Conservation (phyloP, 768 basidiomycete genomes). For the Lyophyllum shimeji region DNA sequence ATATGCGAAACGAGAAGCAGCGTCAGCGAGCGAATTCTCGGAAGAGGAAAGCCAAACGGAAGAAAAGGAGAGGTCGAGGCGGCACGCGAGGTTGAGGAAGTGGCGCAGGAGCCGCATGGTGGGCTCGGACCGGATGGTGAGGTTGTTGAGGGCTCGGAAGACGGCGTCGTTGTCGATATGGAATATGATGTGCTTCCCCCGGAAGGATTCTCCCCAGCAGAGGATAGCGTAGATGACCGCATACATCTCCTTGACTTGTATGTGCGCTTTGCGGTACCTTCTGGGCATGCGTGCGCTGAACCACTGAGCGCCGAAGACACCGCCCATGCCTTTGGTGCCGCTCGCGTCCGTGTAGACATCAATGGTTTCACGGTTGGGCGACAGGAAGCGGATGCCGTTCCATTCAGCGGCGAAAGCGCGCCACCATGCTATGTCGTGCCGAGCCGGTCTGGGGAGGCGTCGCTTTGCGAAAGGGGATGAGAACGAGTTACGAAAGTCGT, state of each 20-base stretch:
- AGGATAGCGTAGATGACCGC: constrained; percentile 1
- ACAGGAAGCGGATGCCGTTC: constrained; percentile 27
- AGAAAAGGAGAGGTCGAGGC: constrained; percentile 2
- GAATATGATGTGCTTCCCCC: not conserved
- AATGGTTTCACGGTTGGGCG: constrained; percentile 8
- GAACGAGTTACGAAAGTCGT: constrained; percentile 28
- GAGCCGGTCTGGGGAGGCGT: constrained; percentile 21
- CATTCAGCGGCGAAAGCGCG: constrained; percentile 19
- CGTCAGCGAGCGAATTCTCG: constrained; percentile 12
- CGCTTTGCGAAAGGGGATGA: constrained; percentile 15
- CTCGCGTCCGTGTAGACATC: constrained; percentile 32
- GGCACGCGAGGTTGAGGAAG: not conserved
- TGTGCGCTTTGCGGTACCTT: not conserved
- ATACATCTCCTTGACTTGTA: not conserved
- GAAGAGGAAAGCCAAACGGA: not conserved
- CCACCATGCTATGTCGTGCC: constrained; percentile 34
- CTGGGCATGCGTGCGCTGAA: not conserved
- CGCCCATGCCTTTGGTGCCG: constrained; percentile 28
- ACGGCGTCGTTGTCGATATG: not conserved
- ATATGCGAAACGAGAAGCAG: constrained; percentile 27
- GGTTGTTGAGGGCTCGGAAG: constrained; percentile 16
- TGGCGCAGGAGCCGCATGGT: not conserved
- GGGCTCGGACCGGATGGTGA: not conserved
- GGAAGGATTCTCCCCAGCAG: not conserved
- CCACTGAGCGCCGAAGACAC: constrained; percentile 3